Base-by-base conservation (phyloP, 257 asterid genomes). In the Catharanthus roseus region DNA sequence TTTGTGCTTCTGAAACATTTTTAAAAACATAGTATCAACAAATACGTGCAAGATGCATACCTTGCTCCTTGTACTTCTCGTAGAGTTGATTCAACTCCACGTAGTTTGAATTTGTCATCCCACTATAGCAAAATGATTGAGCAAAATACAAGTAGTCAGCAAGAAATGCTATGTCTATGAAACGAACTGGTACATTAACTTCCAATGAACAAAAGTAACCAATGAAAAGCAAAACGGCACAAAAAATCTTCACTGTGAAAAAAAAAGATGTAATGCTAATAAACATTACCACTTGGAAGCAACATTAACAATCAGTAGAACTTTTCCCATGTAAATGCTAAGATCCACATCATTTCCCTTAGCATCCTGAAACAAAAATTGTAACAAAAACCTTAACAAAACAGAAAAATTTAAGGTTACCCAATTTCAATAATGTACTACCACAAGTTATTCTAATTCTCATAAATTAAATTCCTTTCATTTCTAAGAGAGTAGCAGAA, bases 31-130 rank as follows among this genome's bases (percentile, higher is more conserved):
- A 56, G 23, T 24, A 24, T 38, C 13, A 19, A 41, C 21, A 18
- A 2, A 38, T 18, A 42, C 33, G 73, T 51, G 41, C 6, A 50
- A 36, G 70, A 82, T 23, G 31, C 77, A 65, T 70, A 88, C 98
- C 96, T 77, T 83, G 82, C 71, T 81, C 87, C 82, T 75, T 84
- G 83, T 90, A 92, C 82, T 79, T 83, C 53, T 78, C 82, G 47
- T 92, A 86, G 74, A 88, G 82, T 61, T 86, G 89, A 75, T 88
- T 90, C 42, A 92, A 80, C 87, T 90, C 96, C 0, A 79, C 73
- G 82, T 92, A 92, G 82, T 90, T 92, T 24, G 98, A 84, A 80
- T 88, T 90, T 61, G 98, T 92, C 96, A 90, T 78, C 81, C 98
- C 98, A 71, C 96, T 90, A 82, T 75, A 71, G 61, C 64, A 75